Base-by-base conservation (phyloP, 2,329 filamentous ascomycete genomes). In the Huntiella omanensis region DNA sequence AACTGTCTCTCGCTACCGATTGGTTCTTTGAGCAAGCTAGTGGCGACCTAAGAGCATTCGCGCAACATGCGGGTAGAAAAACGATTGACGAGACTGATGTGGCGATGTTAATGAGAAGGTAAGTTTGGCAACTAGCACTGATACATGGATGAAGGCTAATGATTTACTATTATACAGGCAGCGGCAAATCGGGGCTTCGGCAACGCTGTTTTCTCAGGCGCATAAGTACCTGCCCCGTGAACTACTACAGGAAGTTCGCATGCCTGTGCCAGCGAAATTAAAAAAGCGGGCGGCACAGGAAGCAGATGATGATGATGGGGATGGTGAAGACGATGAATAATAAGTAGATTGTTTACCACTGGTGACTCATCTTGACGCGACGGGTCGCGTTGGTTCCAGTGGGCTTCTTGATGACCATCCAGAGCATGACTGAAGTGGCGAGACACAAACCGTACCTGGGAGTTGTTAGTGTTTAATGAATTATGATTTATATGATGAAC, bases 391-490 rank as follows among this genome's bases (percentile, higher is more conserved):
- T 77, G 19, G 79, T 76, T 11, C 33, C 35, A 7, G 84, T 70
- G 11, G 86, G 85, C 63, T 88, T 94, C 61, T 83, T 86, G 51
- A 94, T 67, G 34, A 98, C 77, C 83, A 96, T 87, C 73, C 81
- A 94, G 58, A 98, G 69, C 91, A 98, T 98, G 58, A 98, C 74
- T 10, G 84, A 77, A 35, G 91, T 98, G 48, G 87, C 87, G 36
- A 80, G 62, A 48, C 77, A 80, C 52, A 93, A 71, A 52, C 82
- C 83, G 58, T 92, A 95, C 86, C 86, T 94, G 19, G 22, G 15
- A 32, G 10, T 11, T 33, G 13, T 5, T 45, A 45, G 40, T 45
- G 35, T 15, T 38, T 45, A 42, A 47, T 47, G 32, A 47, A 22
- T 35, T 15, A 41, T 42, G 13, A 40, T 33, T 36, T 35, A 10